phyloP scores from a whole-genome alignment of 2,329 filamentous ascomycete species.

The Aspergillus terreus region DNA sequence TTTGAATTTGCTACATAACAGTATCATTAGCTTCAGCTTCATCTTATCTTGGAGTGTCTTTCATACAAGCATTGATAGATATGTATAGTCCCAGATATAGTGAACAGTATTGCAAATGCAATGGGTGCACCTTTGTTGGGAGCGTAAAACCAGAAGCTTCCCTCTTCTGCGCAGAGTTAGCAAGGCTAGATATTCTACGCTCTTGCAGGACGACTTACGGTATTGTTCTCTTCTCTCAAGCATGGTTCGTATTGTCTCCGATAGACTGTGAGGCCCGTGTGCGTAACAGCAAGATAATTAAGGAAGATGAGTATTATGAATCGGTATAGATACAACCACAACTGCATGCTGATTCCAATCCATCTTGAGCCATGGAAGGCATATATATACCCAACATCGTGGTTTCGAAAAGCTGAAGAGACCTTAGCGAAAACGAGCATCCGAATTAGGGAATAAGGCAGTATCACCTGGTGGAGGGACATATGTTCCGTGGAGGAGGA shows the following conservation, averaged over 20 bases:
- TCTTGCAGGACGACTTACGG: conserved; percentile 16
- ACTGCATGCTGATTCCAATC: neutral
- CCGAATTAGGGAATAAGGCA: conserved; percentile 8
- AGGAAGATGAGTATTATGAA: too few relatives aligned
- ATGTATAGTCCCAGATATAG: conserved; percentile 35
- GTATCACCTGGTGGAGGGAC: neutral
- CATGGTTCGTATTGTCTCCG: conserved; percentile 4
- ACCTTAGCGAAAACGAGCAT: conserved; percentile 21
- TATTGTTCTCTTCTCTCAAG: conserved; percentile 22
- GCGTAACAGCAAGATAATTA: too few relatives aligned
- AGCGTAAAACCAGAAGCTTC: conserved; percentile 38
- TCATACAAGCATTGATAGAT: conserved; percentile 37
- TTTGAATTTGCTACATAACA: conserved; percentile 30
- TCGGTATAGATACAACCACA: too few relatives aligned
- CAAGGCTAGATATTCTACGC: neutral
- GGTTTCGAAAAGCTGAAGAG: neutral
- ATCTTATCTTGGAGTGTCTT: neutral
- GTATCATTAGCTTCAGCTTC: conserved; percentile 4
- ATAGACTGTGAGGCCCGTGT: too few relatives aligned
- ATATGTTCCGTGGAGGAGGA: neutral
- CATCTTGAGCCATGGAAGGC: neutral
- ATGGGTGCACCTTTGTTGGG: conserved; percentile 41
- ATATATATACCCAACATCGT: neutral
- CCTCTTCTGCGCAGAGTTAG: conserved; percentile 25
- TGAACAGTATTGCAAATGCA: conserved; percentile 39